Conservation (phyloP, 2,329 filamentous ascomycete species). For the Aspergillus sp. region DNA sequence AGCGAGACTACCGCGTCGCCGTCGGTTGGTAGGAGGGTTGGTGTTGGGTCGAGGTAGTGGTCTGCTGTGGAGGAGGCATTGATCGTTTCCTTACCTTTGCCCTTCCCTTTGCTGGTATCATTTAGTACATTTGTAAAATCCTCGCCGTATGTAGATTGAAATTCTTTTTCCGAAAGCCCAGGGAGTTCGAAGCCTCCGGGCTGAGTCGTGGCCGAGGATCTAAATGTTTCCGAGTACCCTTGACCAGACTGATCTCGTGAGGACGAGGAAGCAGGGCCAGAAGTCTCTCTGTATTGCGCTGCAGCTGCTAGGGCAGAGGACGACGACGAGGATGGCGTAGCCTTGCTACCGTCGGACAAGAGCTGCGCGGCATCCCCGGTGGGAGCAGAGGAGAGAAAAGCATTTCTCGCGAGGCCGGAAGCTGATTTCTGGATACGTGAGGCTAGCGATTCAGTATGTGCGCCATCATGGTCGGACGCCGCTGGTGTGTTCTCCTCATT, state of each 20-base stretch:
- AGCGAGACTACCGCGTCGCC: conserved; percentile 49
- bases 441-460: conserved; percentile 30
- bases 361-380: conserved; percentile 29
- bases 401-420: conserved; percentile 37
- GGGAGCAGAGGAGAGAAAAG: conserved; percentile 31
- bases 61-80: not conserved
- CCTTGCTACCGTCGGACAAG: conserved; percentile 29
- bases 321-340: conserved; percentile 23
- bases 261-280: conserved; percentile 17
- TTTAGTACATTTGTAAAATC: not conserved
- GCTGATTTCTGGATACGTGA: conserved; percentile 41
- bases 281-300: conserved; percentile 21
- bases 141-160: conserved; percentile 25
- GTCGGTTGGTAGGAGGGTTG: conserved; percentile 35
- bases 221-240: conserved; percentile 28
- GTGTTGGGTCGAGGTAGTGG: conserved; percentile 6
- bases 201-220: conserved; percentile 21
- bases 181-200: conserved; percentile 26
- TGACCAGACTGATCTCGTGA: conserved; percentile 3
- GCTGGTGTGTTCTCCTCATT: conserved; percentile 10
- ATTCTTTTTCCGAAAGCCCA: conserved; percentile 28
- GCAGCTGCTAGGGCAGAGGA: conserved; percentile 26
- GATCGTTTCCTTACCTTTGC: conserved; percentile 25
- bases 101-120: conserved; percentile 5
- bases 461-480: conserved; percentile 14